Evolutionary conservation across 306 rosid species (phyloP), one percentile per base, ranked within the genome.

Genomic region (Castanea crenata): DNA sequence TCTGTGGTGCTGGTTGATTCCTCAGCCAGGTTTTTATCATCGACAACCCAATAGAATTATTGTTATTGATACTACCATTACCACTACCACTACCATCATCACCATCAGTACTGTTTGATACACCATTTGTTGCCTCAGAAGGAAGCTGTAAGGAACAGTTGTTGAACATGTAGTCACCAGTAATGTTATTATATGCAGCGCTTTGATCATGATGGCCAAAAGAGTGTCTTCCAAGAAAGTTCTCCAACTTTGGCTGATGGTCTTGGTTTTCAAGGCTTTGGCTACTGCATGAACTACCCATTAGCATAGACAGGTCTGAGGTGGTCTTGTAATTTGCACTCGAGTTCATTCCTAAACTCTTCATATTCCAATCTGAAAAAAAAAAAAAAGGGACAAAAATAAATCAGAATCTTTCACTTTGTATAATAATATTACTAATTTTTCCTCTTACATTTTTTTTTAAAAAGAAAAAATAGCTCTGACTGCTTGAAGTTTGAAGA

Each of bases 11-110:
- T 14, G 97, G 92, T 83, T 90, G 97, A 82, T 86, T 92, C 76
- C 97, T 88, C 16, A 93, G 83, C 98, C 98, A 93, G 49, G 98
- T 86, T 81, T 93, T 93, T 73, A 93, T 91, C 97, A 91, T 91
- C 0, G 98, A 93, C 25, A 93, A 80, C 57, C 98, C 97, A 63
- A 93, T 90, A 1, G 90, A 86, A 85, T 76, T 86, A 32, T 20
- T 58, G 6, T 65, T 80, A 32, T 3, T 74, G 15, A 49, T 73
- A 20, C n/a, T 54, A 5, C 34, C 46, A 13, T 38, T 71, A 67
- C 59, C 32, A 12, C 31, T 21, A 58, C 64, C 64, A 9, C 15
- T 13, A 59, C 13, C 54, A 49, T 55, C 31, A n/a, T 70, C 80
- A 11, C 72, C 70, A n/a, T 79, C 67, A 2, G 75, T 76, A 27